These are phyloP conservation scores for Microascus cirrosus DNA, from an alignment of 2,329 filamentous ascomycete species.

Conservation along the genomic window DNA sequence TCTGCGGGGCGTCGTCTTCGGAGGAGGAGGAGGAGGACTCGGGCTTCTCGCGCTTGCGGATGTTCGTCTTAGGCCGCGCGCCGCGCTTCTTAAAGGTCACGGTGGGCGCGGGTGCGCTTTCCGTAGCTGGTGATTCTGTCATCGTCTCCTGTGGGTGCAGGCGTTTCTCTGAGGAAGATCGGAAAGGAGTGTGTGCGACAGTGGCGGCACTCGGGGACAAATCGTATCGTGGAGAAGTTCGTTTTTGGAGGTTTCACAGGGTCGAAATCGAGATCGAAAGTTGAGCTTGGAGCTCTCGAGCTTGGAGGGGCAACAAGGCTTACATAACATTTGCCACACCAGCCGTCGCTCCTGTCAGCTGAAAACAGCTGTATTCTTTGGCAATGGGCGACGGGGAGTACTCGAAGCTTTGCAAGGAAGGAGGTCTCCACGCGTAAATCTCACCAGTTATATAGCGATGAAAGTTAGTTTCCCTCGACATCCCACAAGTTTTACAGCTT, in stretches of 20 bases:
- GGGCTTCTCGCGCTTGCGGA: background rate
- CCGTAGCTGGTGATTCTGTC: background rate
- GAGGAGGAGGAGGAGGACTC: background rate
- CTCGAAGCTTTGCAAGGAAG: too few species aligned
- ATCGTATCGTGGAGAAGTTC: background rate
- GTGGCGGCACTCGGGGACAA: background rate
- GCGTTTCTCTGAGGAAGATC: background rate
- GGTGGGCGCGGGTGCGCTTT: background rate
- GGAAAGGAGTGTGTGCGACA: background rate
- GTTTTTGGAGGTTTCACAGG: background rate
- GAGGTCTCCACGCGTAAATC: too few species aligned
- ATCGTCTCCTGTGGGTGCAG: background rate
- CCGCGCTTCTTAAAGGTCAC: conserved; percentile 1
- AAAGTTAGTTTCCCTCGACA: too few species aligned
- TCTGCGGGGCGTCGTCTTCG: background rate
- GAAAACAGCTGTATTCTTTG: background rate
- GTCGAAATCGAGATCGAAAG: background rate
- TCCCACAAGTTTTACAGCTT: too few species aligned
- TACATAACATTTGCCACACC: background rate
- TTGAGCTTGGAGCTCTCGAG: background rate
- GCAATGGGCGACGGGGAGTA: too few species aligned
- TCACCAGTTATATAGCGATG: too few species aligned
- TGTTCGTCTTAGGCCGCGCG: background rate
- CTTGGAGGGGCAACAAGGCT: background rate
- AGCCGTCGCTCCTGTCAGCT: background rate